phyloP scores from a whole-genome alignment of 176 grass and related monocot genomes.

The Carex parvula region DNA sequence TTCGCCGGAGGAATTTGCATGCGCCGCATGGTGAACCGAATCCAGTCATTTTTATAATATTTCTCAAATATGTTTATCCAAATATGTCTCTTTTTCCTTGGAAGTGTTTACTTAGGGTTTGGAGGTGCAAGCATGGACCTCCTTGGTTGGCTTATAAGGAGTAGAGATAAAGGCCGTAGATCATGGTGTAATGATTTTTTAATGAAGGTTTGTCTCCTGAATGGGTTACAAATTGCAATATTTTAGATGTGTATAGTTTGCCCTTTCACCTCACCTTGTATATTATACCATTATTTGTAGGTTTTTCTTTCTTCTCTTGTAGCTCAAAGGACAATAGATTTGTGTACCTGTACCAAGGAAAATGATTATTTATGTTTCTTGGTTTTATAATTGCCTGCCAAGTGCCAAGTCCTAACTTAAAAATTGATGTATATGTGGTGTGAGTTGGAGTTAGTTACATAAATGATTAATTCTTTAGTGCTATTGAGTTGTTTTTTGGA shows the following conservation, averaged over 20 bases:
- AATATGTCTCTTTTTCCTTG: not conserved
- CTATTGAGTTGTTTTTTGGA: constrained; percentile 1
- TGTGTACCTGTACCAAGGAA: not conserved
- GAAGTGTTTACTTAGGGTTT: constrained; percentile 25
- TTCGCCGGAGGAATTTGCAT: constrained; percentile 91
- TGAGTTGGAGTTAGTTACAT: constrained; percentile 30
- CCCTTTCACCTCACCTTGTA: constrained; percentile 37
- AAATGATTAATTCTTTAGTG: constrained; percentile 25
- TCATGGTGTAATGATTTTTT: constrained; percentile 45
- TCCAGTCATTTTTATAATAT: constrained; percentile 51
- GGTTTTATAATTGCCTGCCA: constrained; percentile 5
- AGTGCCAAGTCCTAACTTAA: not conserved
- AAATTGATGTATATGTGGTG: constrained; percentile 17
- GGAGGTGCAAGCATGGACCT: constrained; percentile 34
- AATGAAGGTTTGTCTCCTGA: constrained; percentile 45
- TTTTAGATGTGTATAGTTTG: constrained; percentile 46
- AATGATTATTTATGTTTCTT: not conserved
- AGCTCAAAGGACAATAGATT: constrained; percentile 32
- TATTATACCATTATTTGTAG: constrained; percentile 38
- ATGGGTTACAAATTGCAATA: constrained; percentile 60
- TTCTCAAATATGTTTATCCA: not conserved
- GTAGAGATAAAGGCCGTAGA: constrained; percentile 29
- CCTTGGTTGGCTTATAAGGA: constrained; percentile 56
- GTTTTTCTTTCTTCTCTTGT: constrained; percentile 16
- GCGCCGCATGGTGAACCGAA: constrained; percentile 92